Conservation (phyloP, 2,329 filamentous ascomycete genomes). For the Pseudohalonectria lignicola region DNA sequence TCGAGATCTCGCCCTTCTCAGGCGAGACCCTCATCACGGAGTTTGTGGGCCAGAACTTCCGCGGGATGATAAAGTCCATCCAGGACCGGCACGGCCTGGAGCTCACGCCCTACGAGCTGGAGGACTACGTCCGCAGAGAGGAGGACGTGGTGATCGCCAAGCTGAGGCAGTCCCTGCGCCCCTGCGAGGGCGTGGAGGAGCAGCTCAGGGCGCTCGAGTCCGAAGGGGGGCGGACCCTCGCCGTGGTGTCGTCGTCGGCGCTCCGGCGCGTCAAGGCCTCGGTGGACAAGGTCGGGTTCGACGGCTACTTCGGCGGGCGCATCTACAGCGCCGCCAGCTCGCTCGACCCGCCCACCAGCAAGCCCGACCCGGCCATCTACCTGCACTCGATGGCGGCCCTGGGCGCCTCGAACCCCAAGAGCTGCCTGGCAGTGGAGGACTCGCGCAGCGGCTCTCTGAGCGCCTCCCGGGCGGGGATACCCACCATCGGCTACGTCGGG, state of each 20-base stretch:
- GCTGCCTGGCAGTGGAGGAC: conserved; percentile 79
- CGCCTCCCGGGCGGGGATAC: conserved; percentile 63
- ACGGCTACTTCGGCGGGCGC: conserved; percentile 66
- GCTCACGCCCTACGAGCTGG: conserved; percentile 56
- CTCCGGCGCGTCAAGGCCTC: conserved; percentile 67
- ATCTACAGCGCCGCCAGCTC: conserved; percentile 78
- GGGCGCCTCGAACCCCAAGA: conserved; percentile 55
- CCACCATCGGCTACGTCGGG: conserved; percentile 75
- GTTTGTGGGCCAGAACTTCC: conserved; percentile 92
- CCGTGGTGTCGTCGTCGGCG: conserved; percentile 74
- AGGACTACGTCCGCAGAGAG: conserved; percentile 64
- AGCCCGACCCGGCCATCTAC: conserved; percentile 88
- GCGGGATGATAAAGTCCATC: conserved; percentile 74
- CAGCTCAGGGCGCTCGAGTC: conserved; percentile 54
- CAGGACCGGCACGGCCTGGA: conserved; percentile 66
- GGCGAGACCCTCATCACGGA: conserved; percentile 69
- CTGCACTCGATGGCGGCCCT: conserved; percentile 64
- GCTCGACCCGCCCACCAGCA: conserved; percentile 69
- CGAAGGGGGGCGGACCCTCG: conserved; percentile 56
- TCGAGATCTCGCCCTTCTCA: conserved; percentile 54
- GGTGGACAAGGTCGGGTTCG: conserved; percentile 68
- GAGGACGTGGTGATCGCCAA: conserved; percentile 77
- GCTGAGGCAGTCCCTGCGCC: conserved; percentile 54
- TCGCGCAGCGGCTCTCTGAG: conserved; percentile 76
- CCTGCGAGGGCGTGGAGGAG: conserved; percentile 58